Evolutionary conservation across 768 basidiomycete genomes (phyloP).

Genomic region (Mycena belliarum): DNA sequence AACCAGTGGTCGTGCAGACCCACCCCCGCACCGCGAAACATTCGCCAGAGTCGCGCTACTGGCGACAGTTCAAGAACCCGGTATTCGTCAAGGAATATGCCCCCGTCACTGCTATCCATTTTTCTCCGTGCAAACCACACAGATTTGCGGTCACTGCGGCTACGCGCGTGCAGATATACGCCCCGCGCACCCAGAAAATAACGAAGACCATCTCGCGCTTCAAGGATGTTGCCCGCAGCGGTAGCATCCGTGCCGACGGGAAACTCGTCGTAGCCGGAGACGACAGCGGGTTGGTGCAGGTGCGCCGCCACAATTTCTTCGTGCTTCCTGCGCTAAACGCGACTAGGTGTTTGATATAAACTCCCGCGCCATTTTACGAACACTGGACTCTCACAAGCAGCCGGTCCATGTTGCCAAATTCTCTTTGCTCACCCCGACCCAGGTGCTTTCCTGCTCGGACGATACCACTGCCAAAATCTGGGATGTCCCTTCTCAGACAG

Average conservation of each 20-base stretch:
- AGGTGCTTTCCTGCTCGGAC: slow-evolving; percentile 92
- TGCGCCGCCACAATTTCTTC: slow-evolving; percentile 29
- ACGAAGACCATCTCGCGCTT: slow-evolving; percentile 96
- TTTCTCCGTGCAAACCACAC: slow-evolving; percentile 85
- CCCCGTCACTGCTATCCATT: slow-evolving; percentile 92
- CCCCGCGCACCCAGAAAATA: slow-evolving; percentile 93
- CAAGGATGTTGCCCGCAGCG: slow-evolving; percentile 93
- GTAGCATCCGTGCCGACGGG: slow-evolving; percentile 87
- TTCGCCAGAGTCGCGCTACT: slow-evolving; percentile 76
- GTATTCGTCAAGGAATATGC: slow-evolving; percentile 98
- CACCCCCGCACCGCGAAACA: slow-evolving; percentile 60
- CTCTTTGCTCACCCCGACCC: slow-evolving; percentile 76
- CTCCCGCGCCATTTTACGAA: slow-evolving; percentile 90
- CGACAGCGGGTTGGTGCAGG: slow-evolving; percentile 87
- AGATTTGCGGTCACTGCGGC: slow-evolving; percentile 95
- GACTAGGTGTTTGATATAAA: slow-evolving; percentile 87
- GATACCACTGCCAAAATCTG: slow-evolving; percentile 93
- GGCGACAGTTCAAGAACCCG: slow-evolving; percentile 85
- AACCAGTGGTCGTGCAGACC: slow-evolving; percentile 69
- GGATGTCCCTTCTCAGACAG: slow-evolving; percentile 90
- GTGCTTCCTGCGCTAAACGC: background rate
- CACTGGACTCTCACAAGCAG: slow-evolving; percentile 91
- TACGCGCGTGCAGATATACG: slow-evolving; percentile 92
- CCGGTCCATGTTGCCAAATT: slow-evolving; percentile 96
- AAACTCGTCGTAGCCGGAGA: slow-evolving; percentile 95